Conservation (phyloP, 148 eudicot species). For the Silene conica region DNA sequence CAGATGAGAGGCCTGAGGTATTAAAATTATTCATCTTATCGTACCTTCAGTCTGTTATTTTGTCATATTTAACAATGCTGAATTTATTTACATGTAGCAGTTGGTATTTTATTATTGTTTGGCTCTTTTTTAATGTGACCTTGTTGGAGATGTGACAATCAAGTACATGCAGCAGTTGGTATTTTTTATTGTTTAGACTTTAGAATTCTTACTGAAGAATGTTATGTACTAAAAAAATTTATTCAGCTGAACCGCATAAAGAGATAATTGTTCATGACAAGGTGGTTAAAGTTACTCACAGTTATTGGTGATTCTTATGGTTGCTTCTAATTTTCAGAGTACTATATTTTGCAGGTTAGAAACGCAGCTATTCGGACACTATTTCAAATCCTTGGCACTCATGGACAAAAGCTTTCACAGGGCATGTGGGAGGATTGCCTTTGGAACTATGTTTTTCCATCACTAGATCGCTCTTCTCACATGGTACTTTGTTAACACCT, state of each 20-base stretch:
- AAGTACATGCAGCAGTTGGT: not conserved
- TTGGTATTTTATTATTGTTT: not conserved
- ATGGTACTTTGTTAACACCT: constrained; percentile 44
- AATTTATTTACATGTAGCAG: not conserved
- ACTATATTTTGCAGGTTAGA: constrained; percentile 59
- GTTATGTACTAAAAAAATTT: not conserved
- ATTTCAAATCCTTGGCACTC: constrained; percentile 95
- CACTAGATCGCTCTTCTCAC: constrained; percentile 88
- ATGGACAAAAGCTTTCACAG: constrained; percentile 88
- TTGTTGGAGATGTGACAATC: not conserved
- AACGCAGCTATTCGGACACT: constrained; percentile 93
- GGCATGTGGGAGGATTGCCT: constrained; percentile 99
- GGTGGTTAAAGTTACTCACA: not conserved
- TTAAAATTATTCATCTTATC: not conserved
- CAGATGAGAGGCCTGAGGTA: constrained; percentile 99
- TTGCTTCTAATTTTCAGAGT: constrained; percentile 10
- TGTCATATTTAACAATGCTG: not conserved
- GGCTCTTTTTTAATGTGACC: not conserved
- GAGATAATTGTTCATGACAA: not conserved
- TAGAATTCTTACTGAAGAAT: not conserved
- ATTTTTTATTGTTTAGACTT: not conserved
- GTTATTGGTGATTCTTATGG: not conserved
- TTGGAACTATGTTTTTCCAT: constrained; percentile 89
- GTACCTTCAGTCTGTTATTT: not conserved
- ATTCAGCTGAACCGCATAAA: not conserved